Evolutionary conservation across 1,284 basidiomycete species (phyloP).

Genomic region (Phlebopus sp.): DNA sequence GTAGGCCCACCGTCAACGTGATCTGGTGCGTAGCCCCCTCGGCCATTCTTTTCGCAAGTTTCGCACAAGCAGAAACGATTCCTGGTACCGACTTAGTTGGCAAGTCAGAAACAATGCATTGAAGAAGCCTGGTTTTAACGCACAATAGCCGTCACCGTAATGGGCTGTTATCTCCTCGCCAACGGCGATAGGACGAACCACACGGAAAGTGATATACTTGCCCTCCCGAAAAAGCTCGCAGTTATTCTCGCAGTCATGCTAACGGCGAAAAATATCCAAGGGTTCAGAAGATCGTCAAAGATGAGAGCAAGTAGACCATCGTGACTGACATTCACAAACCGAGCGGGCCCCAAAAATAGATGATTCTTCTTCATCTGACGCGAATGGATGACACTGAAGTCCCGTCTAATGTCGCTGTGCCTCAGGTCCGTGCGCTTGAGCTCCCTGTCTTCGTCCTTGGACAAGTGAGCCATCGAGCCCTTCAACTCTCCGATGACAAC

Average conservation of each 20-base stretch:
- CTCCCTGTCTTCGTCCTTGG: slow-evolving; percentile 78
- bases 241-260: slow-evolving; percentile 93
- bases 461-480: slow-evolving; percentile 83
- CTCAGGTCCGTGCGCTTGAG: slow-evolving; percentile 70
- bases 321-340: slow-evolving; percentile 86
- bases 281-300: slow-evolving; percentile 16
- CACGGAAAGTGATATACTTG: slow-evolving; percentile 85
- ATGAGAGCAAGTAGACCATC: slow-evolving; percentile 13
- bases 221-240: slow-evolving; percentile 86
- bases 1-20: slow-evolving; percentile 45
- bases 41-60: slow-evolving; percentile 77
- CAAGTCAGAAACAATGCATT: slow-evolving; percentile 16
- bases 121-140: slow-evolving; percentile 32
- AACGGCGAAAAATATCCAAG: slow-evolving; percentile 23
- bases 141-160: slow-evolving; percentile 83
- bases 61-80: slow-evolving; percentile 89
- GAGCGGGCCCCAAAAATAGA: slow-evolving; percentile 87
- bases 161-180: slow-evolving; percentile 88
- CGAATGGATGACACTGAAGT: slow-evolving; percentile 91
- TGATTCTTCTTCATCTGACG: slow-evolving; percentile 90
- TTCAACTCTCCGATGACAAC: slow-evolving; percentile 78
- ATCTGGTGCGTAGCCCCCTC: slow-evolving; percentile 71
- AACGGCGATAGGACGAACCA: slow-evolving; percentile 72
- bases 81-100: slow-evolving; percentile 68
- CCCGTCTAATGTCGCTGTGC: slow-evolving; percentile 73